Evolutionary conservation across 2,329 filamentous ascomycete genomes (phyloP), one percentile per base, ranked within the genome.

Genomic region (Epichloe scottii): DNA sequence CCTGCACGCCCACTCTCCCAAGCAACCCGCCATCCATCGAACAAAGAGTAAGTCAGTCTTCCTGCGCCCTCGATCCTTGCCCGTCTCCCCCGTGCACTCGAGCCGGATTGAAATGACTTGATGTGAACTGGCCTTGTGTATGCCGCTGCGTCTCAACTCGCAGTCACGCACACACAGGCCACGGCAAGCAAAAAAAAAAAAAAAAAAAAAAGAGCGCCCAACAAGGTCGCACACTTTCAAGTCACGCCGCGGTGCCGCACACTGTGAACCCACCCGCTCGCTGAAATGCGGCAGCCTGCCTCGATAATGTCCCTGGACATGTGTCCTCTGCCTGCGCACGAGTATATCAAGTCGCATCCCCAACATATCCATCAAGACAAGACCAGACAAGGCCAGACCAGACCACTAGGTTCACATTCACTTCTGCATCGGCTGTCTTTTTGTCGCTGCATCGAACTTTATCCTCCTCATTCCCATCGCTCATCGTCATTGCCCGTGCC

Each of bases 321-420:
- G 57, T 60, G 58, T 60, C 58, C 58, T 60, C 55, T 56, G 53
- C 42, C 51, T 44, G 53, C 49, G 53, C 52, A 51, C 43, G 40
- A 52, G 41, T 49, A 54, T 53, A 53, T 50, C 51, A 52, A 50
- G 49, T 49, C 42, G 47, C 51, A 51, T 50, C 42, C 45, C 46
- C 38, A 34, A 51, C 42, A 41, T 39, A n/a, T 34, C 17, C 30
- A 10, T 50, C 42, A 34, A 37, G n/a, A 40, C 30, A 12, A 43
- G 17, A 21, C 35, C 39, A 23, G 26, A 3, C 26, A 8, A 30
- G 26, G 10, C 42, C 30, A 37, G 21, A 41, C 37, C n/a, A 43
- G 17, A 30, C 35, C 44, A 34, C 34, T n/a, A 8, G 46, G 23
- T 44, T 45, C 23, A 34, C 40, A 4, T 33, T 44, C 34, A 30